phyloP scores from a whole-genome alignment of 2,329 filamentous ascomycete genomes.

The Blastomyces parvus region DNA sequence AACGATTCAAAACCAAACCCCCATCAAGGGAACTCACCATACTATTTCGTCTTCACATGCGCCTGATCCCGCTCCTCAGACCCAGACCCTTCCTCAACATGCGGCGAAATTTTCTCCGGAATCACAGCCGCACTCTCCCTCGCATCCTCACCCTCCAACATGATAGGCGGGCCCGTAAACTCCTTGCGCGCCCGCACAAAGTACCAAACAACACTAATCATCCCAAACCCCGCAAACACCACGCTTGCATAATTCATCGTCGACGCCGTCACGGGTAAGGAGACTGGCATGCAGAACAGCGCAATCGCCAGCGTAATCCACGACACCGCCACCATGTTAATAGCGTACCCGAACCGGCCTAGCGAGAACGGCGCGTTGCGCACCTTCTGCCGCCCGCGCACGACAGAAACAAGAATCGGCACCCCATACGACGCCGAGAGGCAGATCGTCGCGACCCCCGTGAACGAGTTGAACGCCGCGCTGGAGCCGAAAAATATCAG shows the following conservation, averaged over 20 bases:
- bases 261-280: conserved; percentile 46
- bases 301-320: conserved; percentile 64
- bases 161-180: conserved; percentile 49
- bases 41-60: conserved; percentile 9
- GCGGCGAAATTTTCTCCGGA: conserved; percentile 23
- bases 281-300: conserved; percentile 66
- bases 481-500: conserved; percentile 71
- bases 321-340: conserved; percentile 58
- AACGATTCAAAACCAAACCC: neutral
- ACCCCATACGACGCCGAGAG: conserved; percentile 66
- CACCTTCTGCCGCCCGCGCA: conserved; percentile 58
- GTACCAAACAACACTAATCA: conserved; percentile 55
- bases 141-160: conserved; percentile 22
- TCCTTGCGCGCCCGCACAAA: conserved; percentile 53
- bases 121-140: conserved; percentile 22
- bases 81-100: conserved; percentile 25
- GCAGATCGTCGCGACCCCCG: conserved; percentile 69
- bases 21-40: neutral
- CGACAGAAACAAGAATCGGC: conserved; percentile 61
- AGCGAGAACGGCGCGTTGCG: conserved; percentile 57
- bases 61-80: conserved; percentile 14
- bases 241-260: conserved; percentile 60
- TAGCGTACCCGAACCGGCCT: conserved; percentile 56
- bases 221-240: conserved; percentile 54
- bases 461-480: conserved; percentile 71